Evolutionary conservation across 257 asterid genomes (phyloP).

Genomic region (Perilla frutescens): DNA sequence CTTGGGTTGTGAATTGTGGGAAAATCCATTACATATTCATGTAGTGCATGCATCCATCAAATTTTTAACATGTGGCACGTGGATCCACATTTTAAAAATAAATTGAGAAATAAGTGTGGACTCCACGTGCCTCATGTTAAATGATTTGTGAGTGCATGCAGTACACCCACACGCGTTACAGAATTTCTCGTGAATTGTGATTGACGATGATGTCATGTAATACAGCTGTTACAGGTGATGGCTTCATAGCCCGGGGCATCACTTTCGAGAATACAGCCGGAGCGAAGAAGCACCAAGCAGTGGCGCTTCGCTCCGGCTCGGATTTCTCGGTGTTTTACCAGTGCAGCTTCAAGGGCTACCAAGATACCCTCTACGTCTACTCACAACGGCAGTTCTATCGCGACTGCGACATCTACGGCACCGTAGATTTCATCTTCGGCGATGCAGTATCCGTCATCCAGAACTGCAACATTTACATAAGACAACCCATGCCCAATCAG

Average conservation of each 20-base stretch:
- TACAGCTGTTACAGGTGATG: slow-evolving; percentile 52
- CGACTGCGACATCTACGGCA: slow-evolving; percentile 41
- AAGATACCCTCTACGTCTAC: slow-evolving; percentile 61
- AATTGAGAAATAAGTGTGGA: too few relatives aligned
- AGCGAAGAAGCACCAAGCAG: slow-evolving; percentile 62
- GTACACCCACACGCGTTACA: too few relatives aligned
- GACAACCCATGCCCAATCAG: slow-evolving; percentile 43
- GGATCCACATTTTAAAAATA: too few relatives aligned
- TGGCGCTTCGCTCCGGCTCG: slow-evolving; percentile 59
- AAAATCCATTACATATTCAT: too few relatives aligned
- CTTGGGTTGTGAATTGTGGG: too few relatives aligned
- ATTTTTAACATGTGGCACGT: too few relatives aligned
- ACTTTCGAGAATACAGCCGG: slow-evolving; percentile 73
- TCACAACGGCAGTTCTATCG: slow-evolving; percentile 37
- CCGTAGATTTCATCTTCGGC: slow-evolving; percentile 63
- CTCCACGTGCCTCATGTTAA: too few relatives aligned
- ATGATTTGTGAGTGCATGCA: too few relatives aligned
- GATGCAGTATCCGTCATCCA: slow-evolving; percentile 53
- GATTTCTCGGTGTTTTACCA: slow-evolving; percentile 54
- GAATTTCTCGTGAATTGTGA: too few relatives aligned
- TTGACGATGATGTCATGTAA: slow-evolving; percentile 29
- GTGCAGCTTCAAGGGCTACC: slow-evolving; percentile 72
- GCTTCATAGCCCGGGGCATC: slow-evolving; percentile 58
- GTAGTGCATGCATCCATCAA: too few relatives aligned
- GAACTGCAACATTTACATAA: slow-evolving; percentile 47